Percentiles rank a stretch among this genome's conserved stretches.
phyloP scores from a whole-genome alignment of 345 rosid species.

The Arabidopsis arenosa region DNA sequence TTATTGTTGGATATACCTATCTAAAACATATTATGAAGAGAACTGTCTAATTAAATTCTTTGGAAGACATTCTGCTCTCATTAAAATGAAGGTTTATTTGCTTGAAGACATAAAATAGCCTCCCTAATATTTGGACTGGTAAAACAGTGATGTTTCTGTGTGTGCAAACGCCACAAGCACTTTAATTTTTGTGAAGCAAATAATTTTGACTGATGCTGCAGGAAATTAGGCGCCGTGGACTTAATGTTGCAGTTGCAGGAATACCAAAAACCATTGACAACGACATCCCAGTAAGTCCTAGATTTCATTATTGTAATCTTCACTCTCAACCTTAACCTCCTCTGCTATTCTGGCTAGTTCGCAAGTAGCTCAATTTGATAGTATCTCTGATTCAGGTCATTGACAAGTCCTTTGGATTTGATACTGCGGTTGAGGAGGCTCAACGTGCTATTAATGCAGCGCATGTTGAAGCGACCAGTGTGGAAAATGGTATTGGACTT shows the following conservation, averaged over 20 bases:
- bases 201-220: constrained; percentile 42
- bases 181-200: constrained; percentile 6
- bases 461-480: constrained; percentile 84
- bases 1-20: constrained; percentile 13
- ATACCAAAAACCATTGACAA: constrained; percentile 95
- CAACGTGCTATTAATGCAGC: constrained; percentile 96
- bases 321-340: constrained; percentile 13
- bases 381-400: constrained; percentile 64
- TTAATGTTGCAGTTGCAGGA: constrained; percentile 82
- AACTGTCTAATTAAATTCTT: constrained; percentile 15
- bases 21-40: constrained; percentile 7
- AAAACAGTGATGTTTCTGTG: neutral
- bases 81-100: neutral
- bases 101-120: neutral
- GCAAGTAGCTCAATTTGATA: constrained; percentile 15
- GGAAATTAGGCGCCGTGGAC: constrained; percentile 85
- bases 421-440: constrained; percentile 95
- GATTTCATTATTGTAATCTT: constrained; percentile 7
- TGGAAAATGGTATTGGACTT: constrained; percentile 78
- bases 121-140: constrained; percentile 3
- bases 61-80: neutral
- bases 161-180: neutral
- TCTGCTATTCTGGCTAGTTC: constrained; percentile 9
- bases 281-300: constrained; percentile 77
- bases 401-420: constrained; percentile 93